Conservation (phyloP, 768 basidiomycete species). For the Bullera alba region DNA sequence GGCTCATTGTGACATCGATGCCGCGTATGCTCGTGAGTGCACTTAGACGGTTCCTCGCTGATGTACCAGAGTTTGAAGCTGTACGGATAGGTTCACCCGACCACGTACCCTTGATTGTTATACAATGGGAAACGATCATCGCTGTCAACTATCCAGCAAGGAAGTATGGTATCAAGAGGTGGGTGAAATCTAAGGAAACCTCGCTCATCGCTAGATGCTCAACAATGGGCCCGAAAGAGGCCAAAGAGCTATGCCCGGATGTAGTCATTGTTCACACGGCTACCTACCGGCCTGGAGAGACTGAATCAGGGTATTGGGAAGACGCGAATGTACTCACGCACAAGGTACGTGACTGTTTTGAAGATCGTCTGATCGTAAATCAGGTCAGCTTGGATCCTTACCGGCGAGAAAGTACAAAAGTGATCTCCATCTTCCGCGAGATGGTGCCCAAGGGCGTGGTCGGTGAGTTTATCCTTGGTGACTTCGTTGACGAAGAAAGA, state of each 20-base stretch:
- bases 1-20: conserved; percentile 71
- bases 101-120: conserved; percentile 29
- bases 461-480: conserved; percentile 53
- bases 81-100: conserved; percentile 59
- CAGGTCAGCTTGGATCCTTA: conserved; percentile 90
- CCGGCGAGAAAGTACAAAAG: conserved; percentile 78
- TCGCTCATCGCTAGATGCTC: background rate
- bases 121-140: conserved; percentile 53
- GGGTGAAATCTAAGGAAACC: conserved; percentile 50
- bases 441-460: conserved; percentile 71
- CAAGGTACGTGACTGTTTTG: conserved; percentile 57
- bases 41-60: conserved; percentile 37
- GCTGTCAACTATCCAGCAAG: conserved; percentile 94
- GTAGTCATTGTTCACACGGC: conserved; percentile 83
- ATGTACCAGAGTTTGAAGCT: conserved; percentile 85
- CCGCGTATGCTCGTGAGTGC: conserved; percentile 52
- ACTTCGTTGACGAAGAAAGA: conserved; percentile 52
- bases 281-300: conserved; percentile 60
- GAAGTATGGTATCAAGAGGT: conserved; percentile 83
- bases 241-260: conserved; percentile 74
- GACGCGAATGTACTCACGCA: conserved; percentile 79
- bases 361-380: background rate
- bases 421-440: conserved; percentile 72
- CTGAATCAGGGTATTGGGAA: conserved; percentile 81
- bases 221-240: conserved; percentile 50